Conservation (phyloP, 2,329 filamentous ascomycete species). For the Colletotrichum spaethianum region DNA sequence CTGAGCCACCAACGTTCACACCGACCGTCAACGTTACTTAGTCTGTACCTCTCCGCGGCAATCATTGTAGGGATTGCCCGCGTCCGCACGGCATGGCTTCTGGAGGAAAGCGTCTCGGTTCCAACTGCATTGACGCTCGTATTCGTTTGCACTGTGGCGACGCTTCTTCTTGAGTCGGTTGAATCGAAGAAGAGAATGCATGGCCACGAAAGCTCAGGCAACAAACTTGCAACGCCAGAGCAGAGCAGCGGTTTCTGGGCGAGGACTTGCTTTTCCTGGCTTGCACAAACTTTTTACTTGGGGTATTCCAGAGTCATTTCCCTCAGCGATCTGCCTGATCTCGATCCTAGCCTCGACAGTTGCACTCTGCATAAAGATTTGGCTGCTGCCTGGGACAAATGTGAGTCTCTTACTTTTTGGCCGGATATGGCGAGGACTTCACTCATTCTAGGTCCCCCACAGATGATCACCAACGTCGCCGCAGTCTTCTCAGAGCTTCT, state of each 20-base stretch:
- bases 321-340: slow-evolving; percentile 12
- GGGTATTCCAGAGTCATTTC: slow-evolving; percentile 28
- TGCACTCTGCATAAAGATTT: neutral
- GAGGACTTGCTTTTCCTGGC: slow-evolving; percentile 34
- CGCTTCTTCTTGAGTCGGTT: slow-evolving; percentile 4
- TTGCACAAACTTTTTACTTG: slow-evolving; percentile 6
- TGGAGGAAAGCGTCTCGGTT: neutral
- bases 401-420: slow-evolving; percentile 21
- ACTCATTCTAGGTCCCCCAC: neutral
- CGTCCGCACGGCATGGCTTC: slow-evolving; percentile 10
- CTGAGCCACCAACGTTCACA: slow-evolving; percentile 43
- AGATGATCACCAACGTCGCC: slow-evolving; percentile 41
- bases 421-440: no score
- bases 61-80: slow-evolving; percentile 43
- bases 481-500: slow-evolving; percentile 41
- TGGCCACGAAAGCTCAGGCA: neutral
- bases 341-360: slow-evolving; percentile 17
- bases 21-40: slow-evolving; percentile 46
- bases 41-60: slow-evolving; percentile 43
- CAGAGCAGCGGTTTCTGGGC: slow-evolving; percentile 34
- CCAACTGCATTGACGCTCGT: neutral
- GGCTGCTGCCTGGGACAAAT: slow-evolving; percentile 38
- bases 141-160: neutral
- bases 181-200: neutral
- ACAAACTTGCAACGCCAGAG: neutral